Percentiles rank a stretch among this genome's conserved stretches.
phyloP scores from a whole-genome alignment of 768 basidiomycete species.

The button mushroom (Agaricus bisporus) region DNA sequence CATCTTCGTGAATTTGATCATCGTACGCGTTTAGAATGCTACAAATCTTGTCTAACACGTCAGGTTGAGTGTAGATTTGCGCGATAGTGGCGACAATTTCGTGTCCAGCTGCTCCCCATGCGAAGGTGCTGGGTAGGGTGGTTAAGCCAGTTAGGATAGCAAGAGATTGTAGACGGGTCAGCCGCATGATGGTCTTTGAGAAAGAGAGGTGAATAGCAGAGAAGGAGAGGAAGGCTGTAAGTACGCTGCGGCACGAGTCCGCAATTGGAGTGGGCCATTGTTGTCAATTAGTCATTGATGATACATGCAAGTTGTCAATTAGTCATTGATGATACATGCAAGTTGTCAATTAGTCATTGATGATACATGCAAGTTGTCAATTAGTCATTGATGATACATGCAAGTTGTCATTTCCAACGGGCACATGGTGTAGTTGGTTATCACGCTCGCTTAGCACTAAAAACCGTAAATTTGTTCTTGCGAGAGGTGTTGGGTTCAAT shows the following conservation, averaged over 20 bases:
- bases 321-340: not conserved
- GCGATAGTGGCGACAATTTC: slow-evolving; percentile 94
- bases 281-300: not conserved
- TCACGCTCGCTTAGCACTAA: slow-evolving; percentile 12
- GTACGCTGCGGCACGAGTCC: no score
- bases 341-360: not conserved
- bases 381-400: not conserved
- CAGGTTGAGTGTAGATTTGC: slow-evolving; percentile 82
- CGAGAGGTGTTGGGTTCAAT: slow-evolving; percentile 16
- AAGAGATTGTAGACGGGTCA: not conserved
- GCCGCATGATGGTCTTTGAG: not conserved
- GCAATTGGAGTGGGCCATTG: no score
- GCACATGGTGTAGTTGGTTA: slow-evolving; percentile 16
- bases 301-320: no score
- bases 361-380: no score
- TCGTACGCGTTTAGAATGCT: slow-evolving; percentile 53
- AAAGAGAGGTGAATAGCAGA: not conserved
- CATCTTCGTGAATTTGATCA: slow-evolving; percentile 11
- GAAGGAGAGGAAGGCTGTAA: not conserved
- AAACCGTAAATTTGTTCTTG: not conserved
- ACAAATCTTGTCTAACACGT: slow-evolving; percentile 60
- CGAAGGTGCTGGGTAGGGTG: slow-evolving; percentile 1
- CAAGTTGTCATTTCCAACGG: not conserved
- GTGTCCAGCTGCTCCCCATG: slow-evolving; percentile 49
- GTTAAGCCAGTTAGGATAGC: not conserved